Evolutionary conservation across 2,329 filamentous ascomycete genomes (phyloP), one percentile per base, ranked within the genome.

Genomic region (Ceratocystis albifundus): DNA sequence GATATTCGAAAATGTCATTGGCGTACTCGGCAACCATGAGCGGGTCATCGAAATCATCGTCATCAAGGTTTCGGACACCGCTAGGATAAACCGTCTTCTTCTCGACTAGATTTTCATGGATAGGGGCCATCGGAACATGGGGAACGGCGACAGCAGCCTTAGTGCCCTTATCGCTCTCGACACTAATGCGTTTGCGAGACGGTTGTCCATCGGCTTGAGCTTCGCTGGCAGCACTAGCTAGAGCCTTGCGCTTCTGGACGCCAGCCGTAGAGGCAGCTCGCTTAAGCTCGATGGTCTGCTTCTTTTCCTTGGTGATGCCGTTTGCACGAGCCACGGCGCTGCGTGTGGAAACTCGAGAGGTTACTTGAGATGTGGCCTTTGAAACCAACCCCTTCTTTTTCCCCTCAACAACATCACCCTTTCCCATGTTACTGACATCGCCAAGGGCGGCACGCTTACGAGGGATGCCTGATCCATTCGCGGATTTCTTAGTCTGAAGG

Each of bases 21-120:
- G 96, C 92, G 73, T 99, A 99, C 76, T 97, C 94, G 64, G 94
- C 90, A 70, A 95, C 94, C 94, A 99, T 97, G 72, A 96, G 82
- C 30, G 95, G 95, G 73, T 99, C 94, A 71, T 96, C 90, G 63
- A 88, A 75, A 72, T 99, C 94, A 75, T 97, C 94, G 62, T 80
- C 81, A 73, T 97, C 94, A 36, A 96, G 81, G 71, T 94, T 81
- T 71, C 84, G 80, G 65, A 84, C 80, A 32, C 74, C 76, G 0
- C 48, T 25, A 2, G 71, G 71, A 59, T 70, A 70, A 7, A 66
- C 62, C 10, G 55, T 61, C 62, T 63, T 72, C 50, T 76, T 75
- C 61, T 78, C 74, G 61, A 50, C 30, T 4, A 46, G 44, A 44
- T 30, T 55, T 25, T 68, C 61, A n/a, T 53, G 53, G 72, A 10